A percentile compares a stretch with the other conserved stretches of the same genome.
These are phyloP conservation scores for Bromus sterilis DNA, from an alignment of 176 grass and related monocot genomes.

Conservation along the genomic window DNA sequence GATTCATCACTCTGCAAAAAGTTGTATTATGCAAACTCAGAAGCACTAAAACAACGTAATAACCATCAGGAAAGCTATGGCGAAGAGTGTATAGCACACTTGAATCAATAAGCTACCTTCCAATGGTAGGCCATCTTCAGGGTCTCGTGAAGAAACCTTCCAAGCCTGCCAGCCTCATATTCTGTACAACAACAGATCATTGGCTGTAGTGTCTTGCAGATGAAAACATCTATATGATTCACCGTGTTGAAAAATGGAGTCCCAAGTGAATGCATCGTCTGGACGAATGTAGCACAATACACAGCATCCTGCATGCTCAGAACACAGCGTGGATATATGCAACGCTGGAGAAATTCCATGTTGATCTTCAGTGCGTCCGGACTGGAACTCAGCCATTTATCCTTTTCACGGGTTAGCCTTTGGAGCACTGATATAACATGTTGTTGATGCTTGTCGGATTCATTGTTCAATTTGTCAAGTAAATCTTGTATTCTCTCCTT, in stretches of 20 bases:
- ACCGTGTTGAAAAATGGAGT: conserved; percentile 94
- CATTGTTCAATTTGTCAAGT: conserved; percentile 73
- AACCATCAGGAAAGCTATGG: background rate
- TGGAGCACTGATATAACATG: conserved; percentile 73
- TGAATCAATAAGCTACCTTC: conserved; percentile 64
- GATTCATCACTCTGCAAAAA: conserved; percentile 80
- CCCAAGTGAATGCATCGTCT: conserved; percentile 75
- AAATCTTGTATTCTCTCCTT: conserved; percentile 98
- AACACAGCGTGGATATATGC: conserved; percentile 83
- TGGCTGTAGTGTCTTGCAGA: conserved; percentile 92
- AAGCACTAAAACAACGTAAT: conserved; percentile 22
- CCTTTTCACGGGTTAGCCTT: conserved; percentile 81
- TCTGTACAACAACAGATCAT: conserved; percentile 99
- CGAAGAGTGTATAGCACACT: background rate
- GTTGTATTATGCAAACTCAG: conserved; percentile 24
- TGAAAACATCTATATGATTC: conserved; percentile 88
- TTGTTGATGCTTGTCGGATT: conserved; percentile 81
- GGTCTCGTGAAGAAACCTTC: conserved; percentile 94
- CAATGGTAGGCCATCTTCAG: conserved; percentile 94
- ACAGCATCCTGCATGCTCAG: conserved; percentile 91
- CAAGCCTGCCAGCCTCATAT: conserved; percentile 90
- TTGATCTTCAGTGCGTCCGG: conserved; percentile 90
- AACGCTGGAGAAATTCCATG: conserved; percentile 96
- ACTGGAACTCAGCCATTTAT: conserved; percentile 84
- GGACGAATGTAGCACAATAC: conserved; percentile 94